Percentiles rank a stretch among this genome's conserved stretches.
Evolutionary conservation across 495 filamentous ascomycete species (phyloP).

Genomic region (Podospora sp.): DNA sequence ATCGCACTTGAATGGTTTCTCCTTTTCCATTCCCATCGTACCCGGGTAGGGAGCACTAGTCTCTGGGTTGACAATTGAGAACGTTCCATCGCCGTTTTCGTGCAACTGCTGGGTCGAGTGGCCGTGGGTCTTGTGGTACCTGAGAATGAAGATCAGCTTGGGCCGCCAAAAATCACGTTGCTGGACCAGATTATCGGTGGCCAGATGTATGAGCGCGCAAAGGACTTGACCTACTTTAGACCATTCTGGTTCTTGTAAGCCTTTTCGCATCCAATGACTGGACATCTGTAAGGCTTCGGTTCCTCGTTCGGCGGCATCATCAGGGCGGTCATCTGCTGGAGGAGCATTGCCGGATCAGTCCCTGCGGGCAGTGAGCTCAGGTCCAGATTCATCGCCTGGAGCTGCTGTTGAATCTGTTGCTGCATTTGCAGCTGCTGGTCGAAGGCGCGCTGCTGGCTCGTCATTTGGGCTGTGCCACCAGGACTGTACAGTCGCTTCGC

Average conservation of each 20-base stretch:
- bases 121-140: conserved; percentile 81
- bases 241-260: conserved; percentile 99
- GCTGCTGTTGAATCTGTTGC: conserved; percentile 59
- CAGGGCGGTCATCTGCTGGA: conserved; percentile 71
- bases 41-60: conserved; percentile 93
- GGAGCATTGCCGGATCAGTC: conserved; percentile 71
- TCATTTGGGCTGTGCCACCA: conserved; percentile 64
- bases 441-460: conserved; percentile 54
- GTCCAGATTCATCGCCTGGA: conserved; percentile 63
- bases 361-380: conserved; percentile 72
- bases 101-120: conserved; percentile 95
- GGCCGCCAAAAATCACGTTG: background rate
- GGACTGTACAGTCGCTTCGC: conserved; percentile 90
- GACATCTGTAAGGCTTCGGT: conserved; percentile 94
- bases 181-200: background rate
- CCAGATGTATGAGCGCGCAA: background rate
- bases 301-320: conserved; percentile 65
- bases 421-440: conserved; percentile 41
- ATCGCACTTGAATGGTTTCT: conserved; percentile 97
- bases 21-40: conserved; percentile 98
- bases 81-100: conserved; percentile 93
- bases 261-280: conserved; percentile 98
- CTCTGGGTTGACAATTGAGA: conserved; percentile 96
- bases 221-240: conserved; percentile 67
- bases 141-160: conserved; percentile 44